A percentile compares a stretch with the other conserved stretches of the same genome.
phyloP scores from a whole-genome alignment of 1,139 yeast species.

The Geotrichum phurueaensis region DNA sequence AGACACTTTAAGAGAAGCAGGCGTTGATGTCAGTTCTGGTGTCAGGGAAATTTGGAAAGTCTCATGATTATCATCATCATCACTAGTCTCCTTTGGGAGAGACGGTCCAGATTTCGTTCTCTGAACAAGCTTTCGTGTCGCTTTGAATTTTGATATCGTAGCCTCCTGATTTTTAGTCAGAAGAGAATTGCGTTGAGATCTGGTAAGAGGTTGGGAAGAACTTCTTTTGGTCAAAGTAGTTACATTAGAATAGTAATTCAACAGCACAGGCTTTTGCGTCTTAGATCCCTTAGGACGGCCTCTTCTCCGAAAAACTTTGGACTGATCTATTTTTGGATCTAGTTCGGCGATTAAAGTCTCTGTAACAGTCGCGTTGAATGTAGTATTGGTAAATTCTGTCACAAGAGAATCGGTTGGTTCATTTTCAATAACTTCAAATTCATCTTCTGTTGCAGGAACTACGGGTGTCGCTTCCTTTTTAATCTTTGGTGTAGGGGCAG shows the following conservation, averaged over 20 bases:
- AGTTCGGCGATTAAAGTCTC: neutral
- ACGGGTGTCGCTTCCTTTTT: neutral
- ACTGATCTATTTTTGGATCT: neutral
- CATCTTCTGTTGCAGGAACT: neutral
- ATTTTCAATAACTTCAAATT: neutral
- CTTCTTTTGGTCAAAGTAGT: neutral
- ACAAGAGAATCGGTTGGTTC: neutral
- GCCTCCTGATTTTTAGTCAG: neutral
- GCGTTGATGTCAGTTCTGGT: neutral
- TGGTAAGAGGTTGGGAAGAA: neutral
- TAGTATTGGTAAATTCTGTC: neutral
- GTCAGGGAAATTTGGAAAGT: neutral
- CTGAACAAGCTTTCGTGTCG: neutral
- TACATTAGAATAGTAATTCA: neutral
- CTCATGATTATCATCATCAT: neutral
- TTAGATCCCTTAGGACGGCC: conserved; percentile 9
- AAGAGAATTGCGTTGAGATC: neutral
- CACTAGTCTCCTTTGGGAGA: neutral
- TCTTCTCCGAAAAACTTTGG: neutral
- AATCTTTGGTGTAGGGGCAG: neutral
- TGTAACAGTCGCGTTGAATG: neutral
- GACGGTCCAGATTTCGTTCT: neutral
- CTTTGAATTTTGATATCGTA: neutral
- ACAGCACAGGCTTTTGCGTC: neutral
- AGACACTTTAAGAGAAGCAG: neutral